Conservation (phyloP, 148 eudicot species). For the Beta vulgaris region DNA sequence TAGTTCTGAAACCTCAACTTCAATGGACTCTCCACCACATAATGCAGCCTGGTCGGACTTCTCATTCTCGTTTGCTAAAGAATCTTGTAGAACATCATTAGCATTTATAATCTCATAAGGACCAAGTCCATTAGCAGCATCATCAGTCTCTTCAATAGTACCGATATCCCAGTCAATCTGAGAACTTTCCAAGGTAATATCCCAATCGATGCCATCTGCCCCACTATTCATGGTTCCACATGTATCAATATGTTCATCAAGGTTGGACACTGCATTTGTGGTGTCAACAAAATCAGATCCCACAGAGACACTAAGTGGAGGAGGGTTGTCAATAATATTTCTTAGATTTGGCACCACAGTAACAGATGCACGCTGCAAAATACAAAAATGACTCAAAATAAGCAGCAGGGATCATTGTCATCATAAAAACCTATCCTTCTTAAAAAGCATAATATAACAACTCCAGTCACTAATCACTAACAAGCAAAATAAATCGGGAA, state of each 20-base stretch:
- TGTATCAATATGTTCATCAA: constrained; percentile 34
- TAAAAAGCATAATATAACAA: background rate
- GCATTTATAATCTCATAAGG: constrained; percentile 92
- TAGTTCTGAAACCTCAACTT: constrained; percentile 52
- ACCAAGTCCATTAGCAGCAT: constrained; percentile 73
- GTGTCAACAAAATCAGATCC: constrained; percentile 48
- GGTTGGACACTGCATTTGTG: constrained; percentile 28
- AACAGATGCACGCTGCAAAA: constrained; percentile 42
- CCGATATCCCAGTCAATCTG: constrained; percentile 99
- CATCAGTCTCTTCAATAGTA: constrained; percentile 70
- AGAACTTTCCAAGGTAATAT: constrained; percentile 76
- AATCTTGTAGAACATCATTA: constrained; percentile 56
- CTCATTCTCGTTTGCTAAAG: constrained; percentile 38
- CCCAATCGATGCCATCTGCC: constrained; percentile 81
- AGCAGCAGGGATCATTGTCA: constrained; percentile 13
- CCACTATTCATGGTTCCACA: constrained; percentile 35
- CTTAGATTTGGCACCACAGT: constrained; percentile 51
- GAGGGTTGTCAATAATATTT: constrained; percentile 59
- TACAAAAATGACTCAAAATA: constrained; percentile 9
- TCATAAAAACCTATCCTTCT: background rate
- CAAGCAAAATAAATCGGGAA: background rate
- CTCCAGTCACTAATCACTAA: background rate
- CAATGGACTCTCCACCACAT: constrained; percentile 36
- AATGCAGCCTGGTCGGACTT: constrained; percentile 32
- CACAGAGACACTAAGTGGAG: constrained; percentile 43